phyloP scores from a whole-genome alignment of 257 asterid species.

The Solanum etuberosum region DNA sequence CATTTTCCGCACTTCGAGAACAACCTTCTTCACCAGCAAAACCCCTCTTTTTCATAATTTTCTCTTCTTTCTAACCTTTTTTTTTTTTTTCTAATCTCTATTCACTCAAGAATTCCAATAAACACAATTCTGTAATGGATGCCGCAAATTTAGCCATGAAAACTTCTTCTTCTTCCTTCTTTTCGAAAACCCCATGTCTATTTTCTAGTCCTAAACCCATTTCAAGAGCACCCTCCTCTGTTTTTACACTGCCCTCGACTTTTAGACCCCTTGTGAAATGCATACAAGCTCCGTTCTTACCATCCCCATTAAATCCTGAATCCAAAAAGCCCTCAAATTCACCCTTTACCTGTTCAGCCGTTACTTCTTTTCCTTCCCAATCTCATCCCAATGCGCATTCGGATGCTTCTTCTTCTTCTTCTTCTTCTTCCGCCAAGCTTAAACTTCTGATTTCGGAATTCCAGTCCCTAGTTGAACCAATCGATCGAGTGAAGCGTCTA shows the following conservation, averaged over 20 bases:
- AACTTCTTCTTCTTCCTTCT: conserved; percentile 36
- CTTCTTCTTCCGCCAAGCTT: conserved; percentile 22
- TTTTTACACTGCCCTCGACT: neutral
- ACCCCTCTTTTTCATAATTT: neutral
- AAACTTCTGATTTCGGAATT: conserved; percentile 41
- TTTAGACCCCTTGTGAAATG: conserved; percentile 19
- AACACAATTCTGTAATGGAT: conserved; percentile 26
- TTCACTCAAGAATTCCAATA: neutral
- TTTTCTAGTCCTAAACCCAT: conserved; percentile 25
- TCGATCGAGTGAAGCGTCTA: conserved; percentile 73
- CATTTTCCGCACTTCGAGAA: neutral
- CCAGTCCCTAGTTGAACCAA: conserved; percentile 40
- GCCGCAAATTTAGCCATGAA: conserved; percentile 28
- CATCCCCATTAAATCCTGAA: conserved; percentile 11
- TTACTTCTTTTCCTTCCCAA: conserved; percentile 24
- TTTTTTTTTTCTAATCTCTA: neutral
- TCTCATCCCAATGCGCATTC: conserved; percentile 6
- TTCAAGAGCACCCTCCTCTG: neutral
- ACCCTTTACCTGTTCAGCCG: conserved; percentile 38
- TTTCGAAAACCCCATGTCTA: conserved; percentile 20
- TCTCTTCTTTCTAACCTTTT: neutral
- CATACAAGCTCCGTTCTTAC: conserved; percentile 15
- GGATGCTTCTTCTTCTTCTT: neutral
- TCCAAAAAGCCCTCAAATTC: conserved; percentile 1
- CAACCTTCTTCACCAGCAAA: neutral